Evolutionary conservation across 352 stramenopile genomes (phyloP).

Genomic region (Pythium angustatum): DNA sequence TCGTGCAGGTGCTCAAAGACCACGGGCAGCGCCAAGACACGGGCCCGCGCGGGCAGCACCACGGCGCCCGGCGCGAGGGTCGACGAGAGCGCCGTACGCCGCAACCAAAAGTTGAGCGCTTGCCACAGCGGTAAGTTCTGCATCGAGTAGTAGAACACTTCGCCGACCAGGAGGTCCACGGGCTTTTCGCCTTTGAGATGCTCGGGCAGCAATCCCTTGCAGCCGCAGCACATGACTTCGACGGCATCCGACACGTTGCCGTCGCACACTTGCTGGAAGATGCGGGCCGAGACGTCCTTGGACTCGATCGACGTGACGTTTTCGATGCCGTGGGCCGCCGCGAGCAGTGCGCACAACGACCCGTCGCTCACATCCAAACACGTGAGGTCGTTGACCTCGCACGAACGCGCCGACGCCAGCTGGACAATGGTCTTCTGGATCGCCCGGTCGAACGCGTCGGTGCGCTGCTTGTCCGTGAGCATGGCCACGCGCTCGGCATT

Average conservation of each 20-base stretch:
- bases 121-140: slow-evolving; percentile 84
- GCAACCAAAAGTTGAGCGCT: slow-evolving; percentile 84
- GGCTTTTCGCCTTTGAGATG: slow-evolving; percentile 54
- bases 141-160: slow-evolving; percentile 88
- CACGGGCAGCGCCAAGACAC: slow-evolving; percentile 62
- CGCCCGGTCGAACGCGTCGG: slow-evolving; percentile 36
- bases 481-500: slow-evolving; percentile 80
- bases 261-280: slow-evolving; percentile 69
- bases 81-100: slow-evolving; percentile 49
- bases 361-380: slow-evolving; percentile 81
- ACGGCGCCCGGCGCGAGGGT: slow-evolving; percentile 42
- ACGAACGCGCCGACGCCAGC: slow-evolving; percentile 17
- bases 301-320: slow-evolving; percentile 77
- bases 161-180: slow-evolving; percentile 63
- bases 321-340: slow-evolving; percentile 44
- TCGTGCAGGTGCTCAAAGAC: slow-evolving; percentile 72
- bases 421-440: slow-evolving; percentile 40
- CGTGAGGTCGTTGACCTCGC: slow-evolving; percentile 33
- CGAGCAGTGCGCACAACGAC: slow-evolving; percentile 63
- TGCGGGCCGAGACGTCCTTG: slow-evolving; percentile 77
- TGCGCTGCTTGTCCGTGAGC: slow-evolving; percentile 55
- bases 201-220: slow-evolving; percentile 60
- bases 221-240: slow-evolving; percentile 65
- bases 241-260: slow-evolving; percentile 46
- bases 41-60: slow-evolving; percentile 50